A percentile compares a stretch with the other conserved stretches of the same genome.
Conservation (phyloP, 2,329 filamentous ascomycete genomes). For the Aspergillus flavus region DNA sequence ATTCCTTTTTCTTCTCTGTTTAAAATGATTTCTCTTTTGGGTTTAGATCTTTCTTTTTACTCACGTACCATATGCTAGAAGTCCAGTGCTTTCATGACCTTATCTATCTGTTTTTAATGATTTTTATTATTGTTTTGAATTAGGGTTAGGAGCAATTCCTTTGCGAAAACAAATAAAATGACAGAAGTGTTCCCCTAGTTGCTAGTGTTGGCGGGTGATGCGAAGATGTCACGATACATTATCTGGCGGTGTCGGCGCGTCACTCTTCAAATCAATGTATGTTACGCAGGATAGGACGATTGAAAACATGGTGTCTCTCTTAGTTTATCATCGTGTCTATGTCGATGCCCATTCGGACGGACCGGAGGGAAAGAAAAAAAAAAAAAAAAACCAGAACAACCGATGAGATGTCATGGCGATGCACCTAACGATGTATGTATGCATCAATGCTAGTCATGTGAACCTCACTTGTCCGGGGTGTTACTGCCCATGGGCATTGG, state of each 20-base stretch:
- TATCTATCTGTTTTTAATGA: slow-evolving; percentile 1
- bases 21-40: neutral
- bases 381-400: slow-evolving; percentile 7
- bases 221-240: slow-evolving; percentile 8
- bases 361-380: slow-evolving; percentile 26
- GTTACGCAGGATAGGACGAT: slow-evolving; percentile 7
- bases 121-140: neutral
- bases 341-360: slow-evolving; percentile 36
- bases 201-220: slow-evolving; percentile 11
- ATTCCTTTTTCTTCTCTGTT: neutral
- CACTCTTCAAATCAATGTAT: neutral
- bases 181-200: slow-evolving; percentile 7
- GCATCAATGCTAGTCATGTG: slow-evolving; percentile 24
- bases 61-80: neutral
- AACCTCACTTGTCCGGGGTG: slow-evolving; percentile 10
- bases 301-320: slow-evolving; percentile 14
- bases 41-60: neutral
- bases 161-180: neutral
- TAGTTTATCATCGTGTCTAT: slow-evolving; percentile 30
- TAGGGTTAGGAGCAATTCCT: neutral
- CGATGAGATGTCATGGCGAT: slow-evolving; percentile 16
- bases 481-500: neutral
- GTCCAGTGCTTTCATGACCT: neutral
- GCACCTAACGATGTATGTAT: slow-evolving; percentile 16
- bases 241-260: slow-evolving; percentile 23